Percentiles rank a stretch among this genome's conserved stretches.
These are phyloP conservation scores for Aspergillus carbonarius DNA, from an alignment of 2,329 filamentous ascomycete genomes.

Conservation along the genomic window DNA sequence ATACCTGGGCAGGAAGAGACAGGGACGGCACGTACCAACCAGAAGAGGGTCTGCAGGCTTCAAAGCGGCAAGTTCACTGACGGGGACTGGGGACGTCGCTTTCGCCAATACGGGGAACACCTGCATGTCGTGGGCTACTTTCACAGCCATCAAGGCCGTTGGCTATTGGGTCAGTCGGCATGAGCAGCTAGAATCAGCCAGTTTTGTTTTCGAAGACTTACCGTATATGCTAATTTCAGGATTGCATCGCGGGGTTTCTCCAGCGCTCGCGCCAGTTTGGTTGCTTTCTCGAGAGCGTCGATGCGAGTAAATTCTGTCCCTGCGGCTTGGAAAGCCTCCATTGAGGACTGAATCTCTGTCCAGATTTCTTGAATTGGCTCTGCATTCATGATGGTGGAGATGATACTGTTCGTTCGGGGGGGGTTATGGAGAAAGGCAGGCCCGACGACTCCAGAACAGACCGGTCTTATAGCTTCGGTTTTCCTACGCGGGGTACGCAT, in stretches of 20 bases:
- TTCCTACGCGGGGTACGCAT: background rate
- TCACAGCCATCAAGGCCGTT: constrained; percentile 20
- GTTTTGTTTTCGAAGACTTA: background rate
- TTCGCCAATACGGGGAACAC: constrained; percentile 19
- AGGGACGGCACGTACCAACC: constrained; percentile 17
- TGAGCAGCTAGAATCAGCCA: background rate
- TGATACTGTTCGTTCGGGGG: background rate
- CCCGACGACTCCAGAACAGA: background rate
- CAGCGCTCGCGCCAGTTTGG: constrained; percentile 16
- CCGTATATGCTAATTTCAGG: constrained; percentile 19
- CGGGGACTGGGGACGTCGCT: constrained; percentile 13
- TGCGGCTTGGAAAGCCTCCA: constrained; percentile 14
- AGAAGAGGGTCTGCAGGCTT: constrained; percentile 24
- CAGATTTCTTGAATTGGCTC: constrained; percentile 11
- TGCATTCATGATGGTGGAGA: constrained; percentile 10
- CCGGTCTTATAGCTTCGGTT: background rate
- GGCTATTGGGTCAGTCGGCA: constrained; percentile 8
- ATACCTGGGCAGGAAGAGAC: too few species aligned
- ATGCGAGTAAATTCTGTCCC: constrained; percentile 11
- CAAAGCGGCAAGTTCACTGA: constrained; percentile 17
- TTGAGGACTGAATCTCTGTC: constrained; percentile 1
- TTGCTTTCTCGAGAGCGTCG: constrained; percentile 18
- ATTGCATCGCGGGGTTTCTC: constrained; percentile 22
- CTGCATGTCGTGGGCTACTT: constrained; percentile 19
- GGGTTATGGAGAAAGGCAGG: background rate